Evolutionary conservation across 306 rosid species (phyloP).

Genomic region (Canavalia ensiformis): DNA sequence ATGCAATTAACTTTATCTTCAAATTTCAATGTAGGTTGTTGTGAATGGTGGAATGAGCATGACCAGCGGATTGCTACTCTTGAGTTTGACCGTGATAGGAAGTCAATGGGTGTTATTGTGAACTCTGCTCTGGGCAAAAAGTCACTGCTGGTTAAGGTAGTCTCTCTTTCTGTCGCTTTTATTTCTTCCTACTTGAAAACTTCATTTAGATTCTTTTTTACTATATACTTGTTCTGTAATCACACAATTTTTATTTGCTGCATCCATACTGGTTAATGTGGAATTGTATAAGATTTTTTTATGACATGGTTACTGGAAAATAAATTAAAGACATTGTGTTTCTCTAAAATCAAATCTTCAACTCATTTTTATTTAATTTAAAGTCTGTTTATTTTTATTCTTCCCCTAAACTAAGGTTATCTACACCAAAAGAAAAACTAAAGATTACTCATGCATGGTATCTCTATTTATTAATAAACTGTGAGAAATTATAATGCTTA

Average conservation of each 20-base stretch:
- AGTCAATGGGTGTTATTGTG: conserved; percentile 89
- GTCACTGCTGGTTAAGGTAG: conserved; percentile 83
- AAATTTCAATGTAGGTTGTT: conserved; percentile 64
- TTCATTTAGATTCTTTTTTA: not conserved
- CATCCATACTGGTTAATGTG: conserved; percentile 3
- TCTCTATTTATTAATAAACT: conserved; percentile 13
- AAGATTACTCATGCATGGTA: not conserved
- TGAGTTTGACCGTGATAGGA: conserved; percentile 90
- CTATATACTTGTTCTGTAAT: conserved; percentile 9
- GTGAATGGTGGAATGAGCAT: conserved; percentile 68
- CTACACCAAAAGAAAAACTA: not conserved
- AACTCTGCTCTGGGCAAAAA: conserved; percentile 63
- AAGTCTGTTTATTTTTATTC: not conserved
- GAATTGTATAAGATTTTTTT: conserved; percentile 4
- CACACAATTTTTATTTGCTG: not conserved
- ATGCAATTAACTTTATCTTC: conserved; percentile 8
- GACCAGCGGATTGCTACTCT: conserved; percentile 84
- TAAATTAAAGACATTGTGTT: not conserved
- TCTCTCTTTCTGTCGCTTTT: conserved; percentile 6
- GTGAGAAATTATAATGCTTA: not conserved
- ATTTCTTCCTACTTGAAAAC: not conserved
- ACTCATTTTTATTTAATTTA: not conserved
- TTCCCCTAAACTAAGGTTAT: not conserved
- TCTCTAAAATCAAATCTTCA: not conserved
- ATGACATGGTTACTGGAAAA: not conserved